Base-by-base conservation (phyloP, 495 filamentous ascomycete genomes). In the Aspergillus heteromorphus region DNA sequence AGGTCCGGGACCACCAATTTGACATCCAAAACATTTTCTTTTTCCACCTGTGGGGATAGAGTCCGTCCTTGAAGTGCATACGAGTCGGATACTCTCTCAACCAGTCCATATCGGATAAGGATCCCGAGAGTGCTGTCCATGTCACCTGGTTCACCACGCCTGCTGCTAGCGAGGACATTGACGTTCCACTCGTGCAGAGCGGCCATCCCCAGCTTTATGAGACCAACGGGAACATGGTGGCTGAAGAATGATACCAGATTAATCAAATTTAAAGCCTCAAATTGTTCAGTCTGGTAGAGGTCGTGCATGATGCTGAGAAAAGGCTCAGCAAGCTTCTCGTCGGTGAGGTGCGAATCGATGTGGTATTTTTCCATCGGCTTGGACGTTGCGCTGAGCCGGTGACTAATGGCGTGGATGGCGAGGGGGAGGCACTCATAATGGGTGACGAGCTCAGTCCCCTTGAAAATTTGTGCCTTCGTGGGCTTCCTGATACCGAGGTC, bases 391-490 rank as follows among this genome's bases (percentile, higher is more conserved):
- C 83, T 88, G 6, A 93, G 76, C 20, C 87, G 83, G 53, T 87
- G 85, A 8, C 87, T 87, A 4, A 88, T 86, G 4, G 87, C 85
- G 59, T 91, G 86, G 36, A 93, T 91, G 45, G 88, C 88, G 16
- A 92, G 68, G 13, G 89, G 89, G 10, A 92, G 72, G 54, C 82
- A 79, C 21, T 86, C 87, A 69, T 91, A 84, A 43, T 86, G 68
- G 40, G 81, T 73, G 1, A 91, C 87, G 20, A 92, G 61, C 51
- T 89, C 83, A 6, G 72, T 78, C 0, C 85, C 85, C 48, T 83
- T 80, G 38, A 66, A 72, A 25, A 75, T 62, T 54, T 92, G 87
- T 19, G 82, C 78, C 2, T 69, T 66, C 0, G 76, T 80, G 18
- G 77, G 73, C 23, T 69, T 70, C 34, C 68, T 74, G 53, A 82